Conservation (phyloP, 352 stramenopile species). For the Globisporangium abappressorium region DNA sequence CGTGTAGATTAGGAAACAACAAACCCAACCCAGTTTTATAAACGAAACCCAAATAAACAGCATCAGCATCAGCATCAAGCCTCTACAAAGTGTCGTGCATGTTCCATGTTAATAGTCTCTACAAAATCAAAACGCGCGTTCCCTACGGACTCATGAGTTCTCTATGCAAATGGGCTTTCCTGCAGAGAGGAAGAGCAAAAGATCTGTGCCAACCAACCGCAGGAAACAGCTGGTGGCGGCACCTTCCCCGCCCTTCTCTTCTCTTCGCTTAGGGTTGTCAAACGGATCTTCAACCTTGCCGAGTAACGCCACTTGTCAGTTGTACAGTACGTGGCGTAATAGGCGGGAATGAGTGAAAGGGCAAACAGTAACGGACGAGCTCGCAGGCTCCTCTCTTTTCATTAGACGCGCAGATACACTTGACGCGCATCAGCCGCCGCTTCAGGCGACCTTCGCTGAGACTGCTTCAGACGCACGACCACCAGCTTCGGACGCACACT, state of each 20-base stretch:
- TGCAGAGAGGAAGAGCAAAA: no score
- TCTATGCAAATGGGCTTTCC: not conserved
- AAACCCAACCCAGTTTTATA: constrained; percentile 11
- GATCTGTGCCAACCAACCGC: not conserved
- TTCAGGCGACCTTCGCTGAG: not conserved
- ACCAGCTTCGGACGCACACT: not conserved
- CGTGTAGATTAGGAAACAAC: constrained; percentile 20
- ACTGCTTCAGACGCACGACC: not conserved
- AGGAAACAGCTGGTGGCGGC: not conserved
- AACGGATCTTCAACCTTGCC: constrained; percentile 3
- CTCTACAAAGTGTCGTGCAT: not conserved
- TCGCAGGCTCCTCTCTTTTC: not conserved
- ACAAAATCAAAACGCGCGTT: not conserved
- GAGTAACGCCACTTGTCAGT: not conserved
- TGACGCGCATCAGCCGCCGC: not conserved
- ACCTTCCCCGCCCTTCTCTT: not conserved
- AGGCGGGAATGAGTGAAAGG: not conserved
- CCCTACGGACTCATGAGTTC: not conserved
- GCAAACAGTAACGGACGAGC: not conserved
- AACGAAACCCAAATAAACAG: constrained; percentile 11
- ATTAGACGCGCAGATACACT: not conserved
- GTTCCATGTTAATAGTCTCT: not conserved
- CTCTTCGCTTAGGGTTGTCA: not conserved
- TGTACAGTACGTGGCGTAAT: not conserved
- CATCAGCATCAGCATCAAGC: not conserved